Conservation (phyloP, 148 eudicot species). For the Cornus controversa region DNA sequence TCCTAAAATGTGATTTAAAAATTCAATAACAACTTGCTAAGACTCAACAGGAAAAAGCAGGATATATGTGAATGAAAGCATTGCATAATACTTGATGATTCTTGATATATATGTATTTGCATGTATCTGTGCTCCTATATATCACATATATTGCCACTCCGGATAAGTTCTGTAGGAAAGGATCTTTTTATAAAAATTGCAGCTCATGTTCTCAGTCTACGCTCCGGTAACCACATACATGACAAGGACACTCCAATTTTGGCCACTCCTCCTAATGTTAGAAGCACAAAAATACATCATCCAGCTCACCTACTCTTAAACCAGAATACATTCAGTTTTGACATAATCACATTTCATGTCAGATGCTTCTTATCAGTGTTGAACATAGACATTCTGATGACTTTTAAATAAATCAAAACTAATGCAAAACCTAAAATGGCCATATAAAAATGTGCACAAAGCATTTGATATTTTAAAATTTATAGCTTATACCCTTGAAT, state of each 20-base stretch:
- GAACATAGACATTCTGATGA: neutral
- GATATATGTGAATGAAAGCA: neutral
- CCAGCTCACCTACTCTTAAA: too few species aligned
- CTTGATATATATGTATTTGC: neutral
- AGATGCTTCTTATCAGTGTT: too few species aligned
- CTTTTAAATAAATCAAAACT: neutral
- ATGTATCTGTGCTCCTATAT: neutral
- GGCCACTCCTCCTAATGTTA: too few species aligned
- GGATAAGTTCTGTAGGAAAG: neutral
- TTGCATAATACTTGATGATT: neutral
- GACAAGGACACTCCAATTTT: too few species aligned
- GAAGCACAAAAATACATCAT: too few species aligned
- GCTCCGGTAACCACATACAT: too few species aligned
- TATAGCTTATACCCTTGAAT: slow-evolving; percentile 57
- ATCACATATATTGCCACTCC: neutral
- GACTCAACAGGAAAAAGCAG: too few species aligned
- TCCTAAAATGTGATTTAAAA: too few species aligned
- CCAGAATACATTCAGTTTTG: too few species aligned
- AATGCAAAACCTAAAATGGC: neutral
- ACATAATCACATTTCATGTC: too few species aligned
- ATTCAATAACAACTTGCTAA: too few species aligned
- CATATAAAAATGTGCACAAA: neutral
- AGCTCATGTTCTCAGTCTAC: neutral
- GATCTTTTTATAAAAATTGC: neutral
- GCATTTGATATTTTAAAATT: neutral